Conservation (phyloP, 345 rosid genomes). For the Combretum micranthum region DNA sequence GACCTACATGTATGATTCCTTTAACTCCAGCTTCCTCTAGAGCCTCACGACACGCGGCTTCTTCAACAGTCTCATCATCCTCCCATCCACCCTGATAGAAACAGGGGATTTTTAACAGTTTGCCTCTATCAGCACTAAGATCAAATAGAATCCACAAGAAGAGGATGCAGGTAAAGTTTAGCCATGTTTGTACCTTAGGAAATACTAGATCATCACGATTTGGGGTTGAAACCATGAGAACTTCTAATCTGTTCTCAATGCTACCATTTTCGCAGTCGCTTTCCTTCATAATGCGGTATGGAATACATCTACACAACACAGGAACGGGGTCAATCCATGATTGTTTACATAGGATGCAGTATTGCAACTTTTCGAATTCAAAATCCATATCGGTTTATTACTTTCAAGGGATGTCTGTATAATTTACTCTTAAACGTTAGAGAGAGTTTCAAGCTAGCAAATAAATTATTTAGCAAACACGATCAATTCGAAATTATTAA, state of each 20-base stretch:
- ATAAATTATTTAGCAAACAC: neutral
- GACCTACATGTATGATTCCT: constrained; percentile 63
- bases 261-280: constrained; percentile 24
- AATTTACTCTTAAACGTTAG: no score
- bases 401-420: no score
- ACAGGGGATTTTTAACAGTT: no score
- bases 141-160: neutral
- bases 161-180: neutral
- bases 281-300: constrained; percentile 46
- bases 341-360: no score
- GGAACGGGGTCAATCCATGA: no score
- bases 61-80: constrained; percentile 72
- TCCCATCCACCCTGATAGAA: constrained; percentile 91
- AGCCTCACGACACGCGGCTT: constrained; percentile 94
- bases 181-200: constrained; percentile 52
- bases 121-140: neutral
- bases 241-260: constrained; percentile 35
- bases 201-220: constrained; percentile 74
- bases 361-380: no score
- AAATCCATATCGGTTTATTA: no score
- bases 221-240: constrained; percentile 89
- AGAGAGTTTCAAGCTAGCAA: no score
- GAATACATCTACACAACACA: constrained; percentile 55
- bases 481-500: neutral
- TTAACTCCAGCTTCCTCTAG: constrained; percentile 91